Conservation (phyloP, 1,284 basidiomycete species). For the Marasmius tenuissimus region DNA sequence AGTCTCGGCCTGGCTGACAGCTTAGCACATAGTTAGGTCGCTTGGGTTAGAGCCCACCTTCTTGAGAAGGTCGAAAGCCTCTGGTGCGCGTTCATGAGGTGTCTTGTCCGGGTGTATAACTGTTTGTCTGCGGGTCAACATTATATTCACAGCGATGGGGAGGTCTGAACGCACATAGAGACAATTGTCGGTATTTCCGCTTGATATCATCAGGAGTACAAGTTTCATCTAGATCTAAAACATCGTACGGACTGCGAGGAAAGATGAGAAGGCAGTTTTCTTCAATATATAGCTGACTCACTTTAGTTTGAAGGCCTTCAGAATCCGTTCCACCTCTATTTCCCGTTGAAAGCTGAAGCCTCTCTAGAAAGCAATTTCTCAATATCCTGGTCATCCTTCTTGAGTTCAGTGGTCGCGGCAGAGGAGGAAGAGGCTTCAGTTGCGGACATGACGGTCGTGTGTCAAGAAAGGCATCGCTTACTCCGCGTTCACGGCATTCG, state of each 20-base stretch:
- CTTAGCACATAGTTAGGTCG: neutral
- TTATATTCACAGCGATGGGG: neutral
- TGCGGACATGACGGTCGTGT: neutral
- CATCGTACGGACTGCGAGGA: conserved; percentile 68
- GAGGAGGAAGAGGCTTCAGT: neutral
- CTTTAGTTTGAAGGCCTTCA: conserved; percentile 86
- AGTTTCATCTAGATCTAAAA: conserved; percentile 65
- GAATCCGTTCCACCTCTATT: conserved; percentile 81
- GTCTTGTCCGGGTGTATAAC: conserved; percentile 89
- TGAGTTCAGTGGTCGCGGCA: neutral
- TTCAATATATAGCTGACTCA: conserved; percentile 33
- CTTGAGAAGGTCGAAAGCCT: conserved; percentile 83
- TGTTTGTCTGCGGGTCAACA: conserved; percentile 25
- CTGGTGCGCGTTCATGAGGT: conserved; percentile 73
- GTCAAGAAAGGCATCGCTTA: neutral
- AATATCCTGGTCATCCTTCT: conserved; percentile 37
- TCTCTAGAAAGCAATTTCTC: conserved; percentile 76
- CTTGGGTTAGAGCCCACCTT: conserved; percentile 50
- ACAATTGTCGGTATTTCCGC: conserved; percentile 78
- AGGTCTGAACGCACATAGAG: conserved; percentile 62
- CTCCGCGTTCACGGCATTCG: neutral
- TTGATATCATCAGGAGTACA: conserved; percentile 74
- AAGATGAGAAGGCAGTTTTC: neutral
- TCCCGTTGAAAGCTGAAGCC: conserved; percentile 80
- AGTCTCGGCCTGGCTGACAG: conserved; percentile 64